Evolutionary conservation across 2,329 filamentous ascomycete species (phyloP).

Genomic region (Sphaerulina vaccinii): DNA sequence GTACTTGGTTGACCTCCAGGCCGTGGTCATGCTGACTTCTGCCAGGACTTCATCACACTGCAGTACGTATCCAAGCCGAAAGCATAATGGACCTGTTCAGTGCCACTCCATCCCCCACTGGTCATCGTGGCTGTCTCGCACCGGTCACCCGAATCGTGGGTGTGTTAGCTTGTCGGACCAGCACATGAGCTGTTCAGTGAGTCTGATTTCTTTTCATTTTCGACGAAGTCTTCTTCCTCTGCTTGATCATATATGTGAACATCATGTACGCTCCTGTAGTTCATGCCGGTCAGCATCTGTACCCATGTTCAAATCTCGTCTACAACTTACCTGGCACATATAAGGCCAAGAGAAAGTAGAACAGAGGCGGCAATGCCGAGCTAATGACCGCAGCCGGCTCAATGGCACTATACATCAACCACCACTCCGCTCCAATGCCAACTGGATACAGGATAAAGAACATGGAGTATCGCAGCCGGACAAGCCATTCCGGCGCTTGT

Average conservation of each 20-base stretch:
- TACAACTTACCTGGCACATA: constrained; percentile 15
- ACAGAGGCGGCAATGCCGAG: constrained; percentile 1
- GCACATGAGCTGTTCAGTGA: neutral
- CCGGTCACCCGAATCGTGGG: too few species aligned
- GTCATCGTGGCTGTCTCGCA: too few species aligned
- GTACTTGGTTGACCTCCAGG: too few species aligned
- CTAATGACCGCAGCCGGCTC: constrained; percentile 4
- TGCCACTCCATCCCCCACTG: too few species aligned
- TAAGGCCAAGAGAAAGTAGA: constrained; percentile 12
- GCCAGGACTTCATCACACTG: too few species aligned
- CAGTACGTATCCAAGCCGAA: too few species aligned
- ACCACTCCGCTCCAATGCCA: constrained; percentile 15
- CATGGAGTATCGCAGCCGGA: constrained; percentile 13
- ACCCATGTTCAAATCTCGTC: too few species aligned
- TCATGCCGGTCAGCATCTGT: neutral
- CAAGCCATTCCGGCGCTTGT: constrained; percentile 5
- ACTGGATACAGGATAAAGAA: constrained; percentile 13
- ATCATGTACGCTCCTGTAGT: constrained; percentile 11
- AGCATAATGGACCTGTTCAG: too few species aligned
- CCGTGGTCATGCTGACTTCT: too few species aligned
- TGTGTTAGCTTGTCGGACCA: neutral
- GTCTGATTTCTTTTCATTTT: neutral
- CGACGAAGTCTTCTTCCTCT: constrained; percentile 9
- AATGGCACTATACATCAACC: constrained; percentile 12
- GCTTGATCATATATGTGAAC: constrained; percentile 17